Evolutionary conservation across 345 rosid genomes (phyloP), one percentile per base, ranked within the genome.

Genomic region (Lenwebbia sp.): DNA sequence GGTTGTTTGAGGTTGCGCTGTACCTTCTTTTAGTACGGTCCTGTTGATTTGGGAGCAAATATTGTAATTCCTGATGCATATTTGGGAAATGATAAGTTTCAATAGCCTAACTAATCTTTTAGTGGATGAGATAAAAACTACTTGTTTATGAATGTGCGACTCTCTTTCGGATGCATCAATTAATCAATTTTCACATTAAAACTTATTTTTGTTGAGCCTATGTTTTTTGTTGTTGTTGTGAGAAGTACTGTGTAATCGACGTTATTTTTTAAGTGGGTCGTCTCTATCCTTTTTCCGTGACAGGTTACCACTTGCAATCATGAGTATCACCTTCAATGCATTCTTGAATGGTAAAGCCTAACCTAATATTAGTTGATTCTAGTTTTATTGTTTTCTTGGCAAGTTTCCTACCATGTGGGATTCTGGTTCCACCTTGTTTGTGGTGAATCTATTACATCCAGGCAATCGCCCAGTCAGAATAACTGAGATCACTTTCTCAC

Each of bases 301-400:
- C 93, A 97, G 98, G 93, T 91, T 49, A 97, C 99, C 2, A 89
- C 94, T 89, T 97, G 99, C 96, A 97, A 92, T 82, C 99, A 97
- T 87, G 98, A 95, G 70, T 97, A 95, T 89, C 98, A 97, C 88
- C 97, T 97, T 82, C 99, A 97, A 52, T 97, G 99, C 87, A 95
- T 97, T 90, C 93, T 95, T 84, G 99, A 95, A 87, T 97, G 99
- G 99, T 96, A 89, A 49, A 84, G 8, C 52, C 75, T 41, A 56
- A 41, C 33, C 10, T 17, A 9, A 41, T 44, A 14, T 86, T 33
- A 82, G 84, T 83, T n/a, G 54, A 19, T 58, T 84, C 84, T 83
- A 37, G 40, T 23, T 74, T 83, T 83, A 70, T 40, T 17, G 25
- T 28, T 83, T 56, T 83, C 47, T 53, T 33, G 60, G 25, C 11